Evolutionary conservation across 2,329 filamentous ascomycete genomes (phyloP), one percentile per base, ranked within the genome.

Genomic region (Calonectria pauciramosa): DNA sequence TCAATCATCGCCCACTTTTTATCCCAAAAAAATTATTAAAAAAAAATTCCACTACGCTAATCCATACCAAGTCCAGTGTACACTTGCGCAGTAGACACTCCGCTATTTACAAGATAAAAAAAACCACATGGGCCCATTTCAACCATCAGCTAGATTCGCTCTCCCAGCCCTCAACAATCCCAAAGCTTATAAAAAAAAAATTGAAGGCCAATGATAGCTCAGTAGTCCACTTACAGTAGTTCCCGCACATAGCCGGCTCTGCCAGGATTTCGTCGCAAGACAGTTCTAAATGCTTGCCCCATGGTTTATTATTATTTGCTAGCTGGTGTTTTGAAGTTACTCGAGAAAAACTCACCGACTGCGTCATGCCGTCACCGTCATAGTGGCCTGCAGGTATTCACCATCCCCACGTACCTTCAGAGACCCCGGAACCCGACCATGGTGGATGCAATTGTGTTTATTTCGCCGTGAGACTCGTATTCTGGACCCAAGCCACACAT

Each of bases 281-380:
- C 32, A 23, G 18, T 51, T 56, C 56, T 47, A 47, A 72, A 54
- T 47, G 18, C 44, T 69, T 60, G 38, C 67, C 54, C 34, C 14
- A 63, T 44, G 14, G 5, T 38, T 28, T 30, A 20, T 41, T n/a
- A 20, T 23, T 13, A 56, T 30, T 34, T 34, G 28, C 26, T 30
- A 41, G 23, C 23, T 20, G n/a, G 13, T 32, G 2, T 23, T 49
- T 44, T 30, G 34, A 54, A 47, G 26, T 34, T 32, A 26, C 36
- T 30, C 38, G 32, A 56, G 26, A 60, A 30, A 30, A 44, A 28
- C 59, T 52, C 63, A 59, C 64, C 23, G 64, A 52, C 52, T 63
- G 65, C 54, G 66, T 64, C 65, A 68, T 68, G 70, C 65, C 47
- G 59, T 67, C 71, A 67, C 67, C 36, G n/a, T 52, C 32, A 47